Percentiles rank a stretch among this genome's conserved stretches.
phyloP scores from a whole-genome alignment of 1,139 yeast species.

The Debaryomycetaceae sp. region DNA sequence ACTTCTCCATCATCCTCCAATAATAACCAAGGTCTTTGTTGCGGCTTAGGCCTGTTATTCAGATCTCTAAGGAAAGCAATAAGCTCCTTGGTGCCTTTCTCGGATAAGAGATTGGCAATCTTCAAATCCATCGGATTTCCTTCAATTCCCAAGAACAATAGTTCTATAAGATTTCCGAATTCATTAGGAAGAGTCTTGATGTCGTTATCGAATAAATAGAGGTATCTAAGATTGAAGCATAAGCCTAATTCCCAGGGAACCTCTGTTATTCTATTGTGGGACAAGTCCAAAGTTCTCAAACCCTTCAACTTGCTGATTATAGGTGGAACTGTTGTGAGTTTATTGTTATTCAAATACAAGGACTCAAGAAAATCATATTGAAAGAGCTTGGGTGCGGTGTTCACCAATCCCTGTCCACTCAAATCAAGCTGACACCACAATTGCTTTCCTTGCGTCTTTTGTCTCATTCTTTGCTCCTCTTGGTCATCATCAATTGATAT shows the following conservation, averaged over 20 bases:
- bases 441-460: conserved; percentile 69
- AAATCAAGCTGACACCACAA: conserved; percentile 94
- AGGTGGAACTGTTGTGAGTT: conserved; percentile 65
- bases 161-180: conserved; percentile 81
- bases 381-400: conserved; percentile 70
- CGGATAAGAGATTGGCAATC: conserved; percentile 64
- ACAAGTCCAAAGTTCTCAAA: conserved; percentile 80
- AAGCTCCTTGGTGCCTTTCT: conserved; percentile 82
- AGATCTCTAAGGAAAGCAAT: conserved; percentile 78
- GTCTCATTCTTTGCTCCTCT: conserved; percentile 71
- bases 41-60: conserved; percentile 58
- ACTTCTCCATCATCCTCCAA: conserved; percentile 76
- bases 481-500: conserved; percentile 66
- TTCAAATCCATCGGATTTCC: conserved; percentile 82
- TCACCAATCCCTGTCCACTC: conserved; percentile 81
- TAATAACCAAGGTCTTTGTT: conserved; percentile 78
- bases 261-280: conserved; percentile 67
- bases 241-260: conserved; percentile 83
- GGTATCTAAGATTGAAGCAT: conserved; percentile 73
- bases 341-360: conserved; percentile 83
- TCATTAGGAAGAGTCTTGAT: conserved; percentile 74
- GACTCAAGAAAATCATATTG: conserved; percentile 83
- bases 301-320: conserved; percentile 67
- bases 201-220: conserved; percentile 86
- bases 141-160: conserved; percentile 86